Base-by-base conservation (phyloP, 2,329 filamentous ascomycete species). In the Fusarium cicatricum region DNA sequence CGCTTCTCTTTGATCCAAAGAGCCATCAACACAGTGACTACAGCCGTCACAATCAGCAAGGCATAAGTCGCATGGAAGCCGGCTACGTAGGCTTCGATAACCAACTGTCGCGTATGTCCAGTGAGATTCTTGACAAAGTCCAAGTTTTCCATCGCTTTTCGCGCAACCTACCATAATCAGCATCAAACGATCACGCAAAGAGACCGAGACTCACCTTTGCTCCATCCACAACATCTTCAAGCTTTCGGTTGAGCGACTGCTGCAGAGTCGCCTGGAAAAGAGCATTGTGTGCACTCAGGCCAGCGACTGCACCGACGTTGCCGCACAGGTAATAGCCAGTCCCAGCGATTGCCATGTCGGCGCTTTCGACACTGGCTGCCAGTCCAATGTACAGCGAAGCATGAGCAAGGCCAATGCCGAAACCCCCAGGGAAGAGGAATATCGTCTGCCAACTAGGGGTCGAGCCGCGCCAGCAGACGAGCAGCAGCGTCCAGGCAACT, bases 11-110 rank as follows among this genome's bases (percentile, higher is more conserved):
- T n/a, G 16, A 29, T 12, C 9, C 33, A 4, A 15, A 46, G 43
- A 29, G 23, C 15, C 23, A 46, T 15, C 1, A 46, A 11, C 8
- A 46, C 12, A n/a, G 43, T 37, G 8, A 46, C 16, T 12, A 19
- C 15, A 28, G 33, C 23, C 11, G 23, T 36, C 10, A 12, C 3
- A 16, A 46, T 37, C 3, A 38, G 15, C 43, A 46, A 29, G 33
- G 33, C 23, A 19, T 46, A 37, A 3, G 43, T 46, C 8, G 23
- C 32, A 14, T 46, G 77, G 70, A 49, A 49, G 17, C 36, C 45
- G 29, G 21, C 17, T 14, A 49, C 23, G 29, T 49, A 49, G n/a
- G 28, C 34, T 39, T 17, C 45, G 12, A 32, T 19, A 8, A 49
- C 36, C 17, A 49, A 11, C 15, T 50, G 28, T 17, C 15, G 43